A percentile compares a stretch with the other conserved stretches of the same genome.
Evolutionary conservation across 2,329 filamentous ascomycete genomes (phyloP).

Genomic region (Xylaria sp.): DNA sequence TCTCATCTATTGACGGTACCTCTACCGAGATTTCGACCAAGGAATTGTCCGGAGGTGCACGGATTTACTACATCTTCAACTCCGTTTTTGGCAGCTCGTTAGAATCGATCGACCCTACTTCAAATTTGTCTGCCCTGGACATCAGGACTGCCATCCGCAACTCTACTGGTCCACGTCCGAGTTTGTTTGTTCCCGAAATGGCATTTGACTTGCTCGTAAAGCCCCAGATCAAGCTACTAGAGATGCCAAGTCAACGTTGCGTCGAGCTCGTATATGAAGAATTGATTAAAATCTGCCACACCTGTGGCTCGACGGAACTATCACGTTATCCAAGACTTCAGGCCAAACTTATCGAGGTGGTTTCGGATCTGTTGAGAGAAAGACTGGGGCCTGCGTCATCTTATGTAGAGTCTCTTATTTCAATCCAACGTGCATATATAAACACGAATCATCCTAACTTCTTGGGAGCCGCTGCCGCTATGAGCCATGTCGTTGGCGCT

Average conservation of each 20-base stretch:
- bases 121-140: constrained; percentile 90
- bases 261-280: constrained; percentile 99
- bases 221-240: constrained; percentile 95
- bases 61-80: constrained; percentile 99
- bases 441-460: constrained; percentile 99
- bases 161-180: constrained; percentile 93
- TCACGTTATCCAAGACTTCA: constrained; percentile 91
- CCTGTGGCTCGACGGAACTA: constrained; percentile 93
- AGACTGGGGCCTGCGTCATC: constrained; percentile 84
- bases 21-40: constrained; percentile 99
- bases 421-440: constrained; percentile 97
- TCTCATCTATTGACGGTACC: constrained; percentile 97
- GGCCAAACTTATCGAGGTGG: constrained; percentile 96
- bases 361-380: constrained; percentile 93
- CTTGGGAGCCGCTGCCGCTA: constrained; percentile 91
- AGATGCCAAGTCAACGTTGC: constrained; percentile 92
- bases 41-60: constrained; percentile 90
- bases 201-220: constrained; percentile 98
- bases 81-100: constrained; percentile 97
- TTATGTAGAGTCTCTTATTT: constrained; percentile 96
- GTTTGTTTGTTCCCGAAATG: constrained; percentile 95
- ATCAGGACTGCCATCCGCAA: constrained; percentile 98
- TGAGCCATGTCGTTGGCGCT: constrained; percentile 94
- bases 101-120: constrained; percentile 94
- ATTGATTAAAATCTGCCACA: constrained; percentile 99